Percentiles rank a stretch among this genome's conserved stretches.
These are phyloP conservation scores for Boletus coffeatus DNA, from an alignment of 1,284 basidiomycete species.

Conservation along the genomic window DNA sequence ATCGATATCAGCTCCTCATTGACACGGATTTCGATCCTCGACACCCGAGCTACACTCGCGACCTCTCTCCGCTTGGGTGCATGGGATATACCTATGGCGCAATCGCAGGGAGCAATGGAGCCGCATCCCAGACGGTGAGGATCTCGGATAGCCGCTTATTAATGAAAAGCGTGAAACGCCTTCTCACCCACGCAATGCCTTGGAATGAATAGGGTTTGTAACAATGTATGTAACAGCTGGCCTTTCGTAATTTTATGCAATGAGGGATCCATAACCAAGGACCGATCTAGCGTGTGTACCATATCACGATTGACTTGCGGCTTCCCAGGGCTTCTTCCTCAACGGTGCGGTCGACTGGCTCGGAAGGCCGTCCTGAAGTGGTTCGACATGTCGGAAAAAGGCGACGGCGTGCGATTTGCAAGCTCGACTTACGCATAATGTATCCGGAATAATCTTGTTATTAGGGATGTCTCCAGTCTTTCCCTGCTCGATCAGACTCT, in stretches of 20 bases:
- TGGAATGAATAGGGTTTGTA: conserved; percentile 10
- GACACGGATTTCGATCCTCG: background rate
- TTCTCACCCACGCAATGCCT: conserved; percentile 15
- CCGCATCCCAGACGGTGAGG: background rate
- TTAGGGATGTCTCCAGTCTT: conserved; percentile 70
- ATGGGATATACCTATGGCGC: background rate
- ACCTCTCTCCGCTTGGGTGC: background rate
- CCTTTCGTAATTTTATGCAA: conserved; percentile 16
- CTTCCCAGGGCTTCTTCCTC: conserved; percentile 64
- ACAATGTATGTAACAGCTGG: no score
- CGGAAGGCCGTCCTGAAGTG: conserved; percentile 42
- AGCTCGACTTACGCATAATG: conserved; percentile 48
- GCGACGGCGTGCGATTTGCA: conserved; percentile 1
- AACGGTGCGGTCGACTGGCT: conserved; percentile 45
- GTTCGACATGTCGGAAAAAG: conserved; percentile 2
- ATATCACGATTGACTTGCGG: conserved; percentile 14
- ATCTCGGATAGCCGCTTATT: conserved; percentile 7
- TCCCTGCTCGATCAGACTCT: conserved; percentile 63
- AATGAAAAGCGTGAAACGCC: conserved; percentile 2
- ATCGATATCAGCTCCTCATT: conserved; percentile 4
- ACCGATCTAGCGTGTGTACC: conserved; percentile 13
- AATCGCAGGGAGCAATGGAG: background rate
- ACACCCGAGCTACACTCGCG: conserved; percentile 7
- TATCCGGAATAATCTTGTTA: conserved; percentile 62
- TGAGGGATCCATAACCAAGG: conserved; percentile 3